Evolutionary conservation across 805 yeast genomes (phyloP), one percentile per base, ranked within the genome.

Genomic region (Jamesozyma spencerorum): DNA sequence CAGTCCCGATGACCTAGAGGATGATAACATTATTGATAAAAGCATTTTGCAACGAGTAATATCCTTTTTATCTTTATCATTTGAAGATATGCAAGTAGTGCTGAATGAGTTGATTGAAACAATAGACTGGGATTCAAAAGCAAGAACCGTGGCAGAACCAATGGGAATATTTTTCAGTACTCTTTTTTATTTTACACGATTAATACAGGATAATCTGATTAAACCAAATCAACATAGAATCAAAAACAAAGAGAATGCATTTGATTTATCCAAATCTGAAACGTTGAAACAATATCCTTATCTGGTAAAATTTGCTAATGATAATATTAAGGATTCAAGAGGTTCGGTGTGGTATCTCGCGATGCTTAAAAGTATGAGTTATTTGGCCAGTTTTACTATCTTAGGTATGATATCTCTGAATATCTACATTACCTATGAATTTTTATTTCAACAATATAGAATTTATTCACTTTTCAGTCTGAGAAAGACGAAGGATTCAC

Each of bases 111-210:
- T 42, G 14, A 18, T 55, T 3, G 55, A 47, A 22, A 22, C 48
- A 3, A 51, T 57, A 10, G 62, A 60, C 40, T 60, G 64, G 64
- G 63, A 58, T 36, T 31, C 47, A 2, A 54, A 55, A 36, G 50
- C 57, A 2, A 17, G 15, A 2, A 37, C 51, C 2, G 34, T 51
- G 4, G 63, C 61, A 3, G 41, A 46, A 37, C 63, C 57, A 3
- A 27, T 50, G 18, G 65, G 64, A 2, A 44, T 49, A 33, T 10
- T 41, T 6, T 31, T 58, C 6, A 53, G 55, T 1, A 18, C 45
- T 5, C 2, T 36, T n/a, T 50, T 53, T 27, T 59, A 46, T 37
- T 14, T 37, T 3, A 43, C 54, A 20, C 43, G 62, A 31, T 43
- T 57, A n/a, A 11, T 56, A 24, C 63, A 60, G 39, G 60, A 57